These are phyloP conservation scores for Linderniella brevidens DNA, from an alignment of 257 asterid species.

Conservation along the genomic window DNA sequence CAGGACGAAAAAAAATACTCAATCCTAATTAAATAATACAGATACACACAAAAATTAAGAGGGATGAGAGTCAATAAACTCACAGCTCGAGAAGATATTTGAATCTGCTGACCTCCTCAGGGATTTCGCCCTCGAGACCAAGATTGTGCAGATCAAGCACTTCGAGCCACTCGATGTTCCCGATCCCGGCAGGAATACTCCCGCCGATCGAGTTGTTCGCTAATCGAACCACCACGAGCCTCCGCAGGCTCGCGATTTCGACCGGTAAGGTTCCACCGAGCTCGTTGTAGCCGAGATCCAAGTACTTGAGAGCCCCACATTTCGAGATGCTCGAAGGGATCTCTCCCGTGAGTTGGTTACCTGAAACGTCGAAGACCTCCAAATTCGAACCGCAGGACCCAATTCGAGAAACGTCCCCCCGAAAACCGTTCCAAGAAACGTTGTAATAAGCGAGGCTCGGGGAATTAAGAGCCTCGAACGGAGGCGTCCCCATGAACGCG, in stretches of 20 bases:
- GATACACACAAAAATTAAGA: too few relatives aligned
- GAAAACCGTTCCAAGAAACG: constrained; percentile 44
- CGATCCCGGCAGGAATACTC: constrained; percentile 42
- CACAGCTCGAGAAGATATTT: constrained; percentile 75
- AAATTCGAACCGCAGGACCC: constrained; percentile 30
- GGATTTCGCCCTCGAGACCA: constrained; percentile 50
- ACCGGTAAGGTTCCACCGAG: constrained; percentile 57
- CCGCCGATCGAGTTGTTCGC: constrained; percentile 57
- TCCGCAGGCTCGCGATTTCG: constrained; percentile 37
- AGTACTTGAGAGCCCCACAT: constrained; percentile 54
- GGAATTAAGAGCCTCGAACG: constrained; percentile 37
- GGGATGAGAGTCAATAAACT: constrained; percentile 19
- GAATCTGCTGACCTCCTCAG: constrained; percentile 53
- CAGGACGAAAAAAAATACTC: too few relatives aligned
- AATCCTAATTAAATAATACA: too few relatives aligned
- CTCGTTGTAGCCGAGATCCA: constrained; percentile 67
- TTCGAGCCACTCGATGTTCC: constrained; percentile 71
- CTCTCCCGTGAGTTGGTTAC: constrained; percentile 18
- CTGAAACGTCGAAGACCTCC: constrained; percentile 53
- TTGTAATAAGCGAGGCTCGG: constrained; percentile 45
- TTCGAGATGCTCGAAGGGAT: constrained; percentile 21
- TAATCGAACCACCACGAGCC: constrained; percentile 44
- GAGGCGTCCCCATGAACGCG: constrained; percentile 43
- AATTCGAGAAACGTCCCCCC: constrained; percentile 33
- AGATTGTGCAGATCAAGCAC: constrained; percentile 69